Percentiles rank a stretch among this genome's conserved stretches.
These are phyloP conservation scores for Plantago coronopus DNA, from an alignment of 305 asterid species.

Conservation along the genomic window DNA sequence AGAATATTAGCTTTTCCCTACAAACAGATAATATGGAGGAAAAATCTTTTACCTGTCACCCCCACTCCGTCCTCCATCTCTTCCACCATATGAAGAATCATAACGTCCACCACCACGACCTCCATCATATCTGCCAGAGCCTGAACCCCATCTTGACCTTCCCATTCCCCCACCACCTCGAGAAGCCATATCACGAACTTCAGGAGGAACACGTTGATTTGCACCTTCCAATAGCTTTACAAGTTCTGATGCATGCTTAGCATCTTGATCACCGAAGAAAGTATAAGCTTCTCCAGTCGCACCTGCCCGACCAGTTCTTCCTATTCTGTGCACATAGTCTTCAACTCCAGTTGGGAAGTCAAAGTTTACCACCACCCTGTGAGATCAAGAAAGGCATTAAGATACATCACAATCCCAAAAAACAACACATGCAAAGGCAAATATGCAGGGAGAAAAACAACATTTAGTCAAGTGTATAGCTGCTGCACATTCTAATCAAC, in stretches of 20 bases:
- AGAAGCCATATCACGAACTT: slow-evolving; percentile 69
- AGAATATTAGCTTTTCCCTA: not conserved
- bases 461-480: too few species aligned
- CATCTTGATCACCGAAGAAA: slow-evolving; percentile 77
- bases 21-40: not conserved
- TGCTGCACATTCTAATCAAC: too few species aligned
- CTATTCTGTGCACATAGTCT: slow-evolving; percentile 98
- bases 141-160: slow-evolving; percentile 69
- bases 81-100: slow-evolving; percentile 44
- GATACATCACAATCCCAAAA: not conserved
- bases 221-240: slow-evolving; percentile 91
- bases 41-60: slow-evolving; percentile 40
- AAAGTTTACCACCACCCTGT: slow-evolving; percentile 86
- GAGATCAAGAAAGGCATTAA: slow-evolving; percentile 12
- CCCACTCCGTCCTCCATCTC: slow-evolving; percentile 53
- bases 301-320: slow-evolving; percentile 99
- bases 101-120: slow-evolving; percentile 55
- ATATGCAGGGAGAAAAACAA: too few species aligned
- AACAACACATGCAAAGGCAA: too few species aligned
- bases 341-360: slow-evolving; percentile 98
- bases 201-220: slow-evolving; percentile 69
- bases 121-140: slow-evolving; percentile 61
- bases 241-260: slow-evolving; percentile 78
- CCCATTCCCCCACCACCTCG: slow-evolving; percentile 86
- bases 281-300: slow-evolving; percentile 91